Evolutionary conservation across 2,329 filamentous ascomycete genomes (phyloP), one percentile per base, ranked within the genome.

Genomic region (Hypoxylon sp.): DNA sequence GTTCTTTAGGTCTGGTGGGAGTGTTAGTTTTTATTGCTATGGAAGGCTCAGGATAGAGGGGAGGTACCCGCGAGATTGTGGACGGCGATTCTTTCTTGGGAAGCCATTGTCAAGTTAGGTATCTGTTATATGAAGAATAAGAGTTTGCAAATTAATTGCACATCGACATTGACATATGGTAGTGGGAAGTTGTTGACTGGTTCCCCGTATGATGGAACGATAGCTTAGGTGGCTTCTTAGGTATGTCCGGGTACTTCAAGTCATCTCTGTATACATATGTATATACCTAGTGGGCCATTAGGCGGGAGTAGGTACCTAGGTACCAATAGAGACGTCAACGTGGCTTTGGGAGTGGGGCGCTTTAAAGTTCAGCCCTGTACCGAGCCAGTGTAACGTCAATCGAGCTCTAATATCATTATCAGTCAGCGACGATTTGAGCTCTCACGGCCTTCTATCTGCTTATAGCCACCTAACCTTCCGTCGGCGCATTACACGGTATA

Each of bases 1-100:
- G 84, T 96, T 97, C 82, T 98, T 98, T 71, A 99, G 91, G 80
- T 98, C 96, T 97, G 78, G 22, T 22, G 33, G 35, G 54, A 67
- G 47, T 57, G 67, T 71, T 61, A 64, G 67, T 65, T 64, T 60
- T 53, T 51, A 19, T 31, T 3, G 39, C 46, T 63, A n/a, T n/a
- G n/a, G n/a, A 47, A 17, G 54, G 60, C 37, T 60, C 26, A 22
- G 46, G 29, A 29, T 37, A 58, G 35, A 13, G 67, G 39, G 68
- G 57, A 48, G n/a, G 55, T 71, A 90, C 90, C 90, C 67, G 90
- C 83, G 52, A 92, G 82, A 70, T 91, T 92, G 79, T 92, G 89
- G 72, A 92, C 86, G 5, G 88, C 83, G 70, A 92, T 89, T 78
- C 87, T 89, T 72, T 87, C 86, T 76, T 84, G 75, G 5, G 83